Evolutionary conservation across 2,329 filamentous ascomycete species (phyloP).

Genomic region (Diaporthe citrichinensis): DNA sequence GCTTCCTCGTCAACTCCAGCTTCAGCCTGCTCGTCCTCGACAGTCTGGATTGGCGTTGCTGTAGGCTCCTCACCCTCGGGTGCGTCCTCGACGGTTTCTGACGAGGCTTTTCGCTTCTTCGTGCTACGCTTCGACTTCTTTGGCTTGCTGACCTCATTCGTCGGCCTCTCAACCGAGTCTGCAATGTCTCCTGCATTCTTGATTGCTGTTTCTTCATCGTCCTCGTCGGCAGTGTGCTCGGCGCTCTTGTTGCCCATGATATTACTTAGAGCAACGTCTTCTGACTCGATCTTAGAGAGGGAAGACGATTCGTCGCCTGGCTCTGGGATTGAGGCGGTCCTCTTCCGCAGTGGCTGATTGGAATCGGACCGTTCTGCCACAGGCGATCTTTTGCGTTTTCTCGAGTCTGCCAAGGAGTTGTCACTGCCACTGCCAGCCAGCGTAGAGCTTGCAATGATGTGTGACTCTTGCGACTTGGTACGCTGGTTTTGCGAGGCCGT

Average conservation of each 20-base stretch:
- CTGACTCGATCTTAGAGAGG: conserved; percentile 51
- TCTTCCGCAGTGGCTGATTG: conserved; percentile 67
- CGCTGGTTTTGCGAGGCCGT: conserved; percentile 43
- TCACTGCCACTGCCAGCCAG: conserved; percentile 45
- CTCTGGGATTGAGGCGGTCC: conserved; percentile 62
- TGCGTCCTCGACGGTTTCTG: conserved; percentile 45
- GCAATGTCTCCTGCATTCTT: conserved; percentile 56
- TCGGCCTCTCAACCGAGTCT: conserved; percentile 45
- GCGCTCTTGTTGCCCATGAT: conserved; percentile 55
- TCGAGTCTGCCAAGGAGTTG: conserved; percentile 55
- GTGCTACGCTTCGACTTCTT: conserved; percentile 50
- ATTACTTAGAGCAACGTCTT: conserved; percentile 51
- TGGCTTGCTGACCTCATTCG: conserved; percentile 43
- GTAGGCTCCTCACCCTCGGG: conserved; percentile 43
- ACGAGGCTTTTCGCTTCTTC: conserved; percentile 48
- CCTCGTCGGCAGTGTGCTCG: conserved; percentile 62
- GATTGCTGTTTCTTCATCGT: conserved; percentile 60
- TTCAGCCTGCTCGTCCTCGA: conserved; percentile 61
- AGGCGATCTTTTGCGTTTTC: conserved; percentile 66
- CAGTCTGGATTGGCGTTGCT: conserved; percentile 34
- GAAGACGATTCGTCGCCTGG: conserved; percentile 54
- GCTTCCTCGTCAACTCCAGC: conserved; percentile 72
- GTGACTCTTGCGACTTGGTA: conserved; percentile 42
- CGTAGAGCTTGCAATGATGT: conserved; percentile 42
- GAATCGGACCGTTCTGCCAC: conserved; percentile 59